Evolutionary conservation across 2,329 filamentous ascomycete species (phyloP), one percentile per base, ranked within the genome.

Genomic region (Sphaerulina populicola): DNA sequence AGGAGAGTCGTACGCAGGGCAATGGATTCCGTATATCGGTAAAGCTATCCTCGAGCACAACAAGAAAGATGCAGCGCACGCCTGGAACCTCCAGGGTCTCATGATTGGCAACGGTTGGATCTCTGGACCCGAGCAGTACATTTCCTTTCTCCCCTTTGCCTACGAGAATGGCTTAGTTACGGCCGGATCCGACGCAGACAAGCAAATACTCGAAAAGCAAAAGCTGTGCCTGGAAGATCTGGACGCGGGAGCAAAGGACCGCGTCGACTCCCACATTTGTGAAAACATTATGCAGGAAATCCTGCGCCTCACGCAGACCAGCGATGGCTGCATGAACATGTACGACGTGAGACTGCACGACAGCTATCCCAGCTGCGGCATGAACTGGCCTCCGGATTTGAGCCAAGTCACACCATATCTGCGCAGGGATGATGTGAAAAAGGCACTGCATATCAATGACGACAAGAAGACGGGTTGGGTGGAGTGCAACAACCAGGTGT

Each of bases 81-180:
- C 72, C 23, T 98, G 91, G 93, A 84, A 85, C 45, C 72, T 99
- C 27, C 78, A 83, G 59, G 93, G 91, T 7, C 74, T 98, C 15
- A 68, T 98, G 33, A 97, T 99, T 55, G 94, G 94, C 49, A 99
- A 98, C 66, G 93, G 91, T 36, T 99, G 94, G 93, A 91, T 98
- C 47, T 86, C 90, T 2, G 90, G 91, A 1, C 74, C 74, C 6
- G 87, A 96, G 44, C 93, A 99, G 67, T 98, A 97, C 68, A 82
- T 85, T 29, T 77, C 91, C 0, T 96, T 96, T 66, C 74, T 96
- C 8, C 78, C 83, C 29, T 97, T 81, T 63, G 84, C 86, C 39
- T 88, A 93, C 67, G 78, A 90, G 53, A 81, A 82, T 63, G 83
- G 81, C 8, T 68, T 98, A 15, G 70, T 97, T 36, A 66, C 82